Percentiles rank a stretch among this genome's conserved stretches.
Evolutionary conservation across 2,329 filamentous ascomycete genomes (phyloP).

Genomic region (Fusarium sp.): DNA sequence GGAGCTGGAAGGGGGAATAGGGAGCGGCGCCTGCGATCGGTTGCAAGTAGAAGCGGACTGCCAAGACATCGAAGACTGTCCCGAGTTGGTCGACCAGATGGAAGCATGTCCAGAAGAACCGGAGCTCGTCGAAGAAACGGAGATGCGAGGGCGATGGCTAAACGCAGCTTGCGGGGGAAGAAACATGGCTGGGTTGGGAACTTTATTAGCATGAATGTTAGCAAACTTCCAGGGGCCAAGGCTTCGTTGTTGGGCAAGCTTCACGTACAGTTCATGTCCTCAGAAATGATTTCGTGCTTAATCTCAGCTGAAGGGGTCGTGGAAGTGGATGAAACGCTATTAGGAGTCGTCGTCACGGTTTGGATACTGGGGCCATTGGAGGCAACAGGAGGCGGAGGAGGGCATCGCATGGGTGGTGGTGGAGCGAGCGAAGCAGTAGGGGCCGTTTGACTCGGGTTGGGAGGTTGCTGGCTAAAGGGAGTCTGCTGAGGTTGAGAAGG

Average conservation of each 20-base stretch:
- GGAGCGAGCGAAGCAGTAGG: constrained; percentile 38
- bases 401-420: constrained; percentile 47
- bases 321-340: constrained; percentile 33
- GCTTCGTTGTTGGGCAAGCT: background rate
- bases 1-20: constrained; percentile 48
- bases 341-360: constrained; percentile 32
- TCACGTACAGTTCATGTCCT: constrained; percentile 43
- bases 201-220: constrained; percentile 27
- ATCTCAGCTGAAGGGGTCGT: constrained; percentile 41
- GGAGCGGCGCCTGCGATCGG: constrained; percentile 51
- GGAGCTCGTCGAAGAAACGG: constrained; percentile 61
- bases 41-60: constrained; percentile 47
- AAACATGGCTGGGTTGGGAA: constrained; percentile 45
- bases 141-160: constrained; percentile 55
- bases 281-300: constrained; percentile 45
- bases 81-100: constrained; percentile 56
- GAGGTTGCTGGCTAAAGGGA: constrained; percentile 20
- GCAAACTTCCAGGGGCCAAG: background rate
- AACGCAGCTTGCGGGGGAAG: constrained; percentile 51
- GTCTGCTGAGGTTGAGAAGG: constrained; percentile 33
- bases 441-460: constrained; percentile 34
- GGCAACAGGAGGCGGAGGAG: constrained; percentile 45
- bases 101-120: constrained; percentile 60
- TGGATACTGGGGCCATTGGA: constrained; percentile 35
- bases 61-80: constrained; percentile 53